These are phyloP conservation scores for Coemansia sp. DNA, from an alignment of 371 early-diverging fungal species.

Conservation along the genomic window DNA sequence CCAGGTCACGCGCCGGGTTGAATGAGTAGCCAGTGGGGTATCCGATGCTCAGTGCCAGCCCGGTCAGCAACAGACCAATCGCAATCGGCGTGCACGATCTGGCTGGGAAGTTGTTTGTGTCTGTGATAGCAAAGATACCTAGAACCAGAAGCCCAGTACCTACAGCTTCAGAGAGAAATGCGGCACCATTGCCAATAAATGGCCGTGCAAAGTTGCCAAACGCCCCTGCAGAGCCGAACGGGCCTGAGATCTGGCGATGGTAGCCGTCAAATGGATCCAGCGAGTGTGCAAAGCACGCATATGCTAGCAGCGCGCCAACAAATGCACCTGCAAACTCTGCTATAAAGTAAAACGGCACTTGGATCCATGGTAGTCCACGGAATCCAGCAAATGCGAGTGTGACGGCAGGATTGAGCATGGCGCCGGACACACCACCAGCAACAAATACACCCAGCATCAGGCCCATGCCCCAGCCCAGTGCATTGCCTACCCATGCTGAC, in stretches of 20 bases:
- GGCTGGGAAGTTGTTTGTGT: constrained; percentile 67
- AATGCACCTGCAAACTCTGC: constrained; percentile 72
- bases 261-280: constrained; percentile 54
- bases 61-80: constrained; percentile 65
- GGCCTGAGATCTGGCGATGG: constrained; percentile 41
- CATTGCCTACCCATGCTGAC: constrained; percentile 54
- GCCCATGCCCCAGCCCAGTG: constrained; percentile 62
- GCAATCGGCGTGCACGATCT: constrained; percentile 51
- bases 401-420: constrained; percentile 79
- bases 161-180: constrained; percentile 72
- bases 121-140: constrained; percentile 70
- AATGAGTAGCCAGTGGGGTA: constrained; percentile 72
- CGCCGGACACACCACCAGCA: constrained; percentile 77
- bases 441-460: constrained; percentile 63
- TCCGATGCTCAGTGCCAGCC: constrained; percentile 61
- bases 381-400: constrained; percentile 68
- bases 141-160: constrained; percentile 73
- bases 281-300: constrained; percentile 57
- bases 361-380: constrained; percentile 64
- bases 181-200: constrained; percentile 58
- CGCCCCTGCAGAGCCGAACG: constrained; percentile 60
- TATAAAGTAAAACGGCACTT: constrained; percentile 61
- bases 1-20: constrained; percentile 85
- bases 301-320: constrained; percentile 66
- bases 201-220: constrained; percentile 64